Evolutionary conservation across 2,329 filamentous ascomycete species (phyloP).

Genomic region (Trichoderma sp.): DNA sequence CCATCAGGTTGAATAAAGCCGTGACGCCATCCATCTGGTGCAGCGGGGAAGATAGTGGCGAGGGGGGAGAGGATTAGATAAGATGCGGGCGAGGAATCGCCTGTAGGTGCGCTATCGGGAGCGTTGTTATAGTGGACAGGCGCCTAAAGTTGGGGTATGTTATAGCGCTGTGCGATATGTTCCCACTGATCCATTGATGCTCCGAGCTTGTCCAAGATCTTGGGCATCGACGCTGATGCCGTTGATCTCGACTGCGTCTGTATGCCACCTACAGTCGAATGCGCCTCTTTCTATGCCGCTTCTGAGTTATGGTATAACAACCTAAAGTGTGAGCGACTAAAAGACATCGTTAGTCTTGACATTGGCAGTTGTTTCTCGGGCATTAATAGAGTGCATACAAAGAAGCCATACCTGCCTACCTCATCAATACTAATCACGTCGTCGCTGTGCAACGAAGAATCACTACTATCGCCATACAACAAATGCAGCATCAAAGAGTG

Average conservation of each 20-base stretch:
- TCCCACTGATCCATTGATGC: background rate
- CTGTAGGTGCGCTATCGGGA: background rate
- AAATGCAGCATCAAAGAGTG: background rate
- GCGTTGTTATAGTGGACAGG: background rate
- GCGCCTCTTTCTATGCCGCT: background rate
- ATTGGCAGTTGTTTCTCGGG: background rate
- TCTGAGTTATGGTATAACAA: background rate
- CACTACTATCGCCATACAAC: background rate
- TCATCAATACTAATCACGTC: too few species aligned
- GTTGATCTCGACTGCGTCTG: background rate
- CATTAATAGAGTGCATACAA: too few species aligned
- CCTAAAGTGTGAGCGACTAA: background rate
- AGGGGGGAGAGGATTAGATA: background rate
- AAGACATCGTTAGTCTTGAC: background rate
- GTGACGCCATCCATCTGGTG: background rate
- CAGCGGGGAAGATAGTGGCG: conserved; percentile 2
- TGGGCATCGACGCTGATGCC: background rate
- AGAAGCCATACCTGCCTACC: too few species aligned
- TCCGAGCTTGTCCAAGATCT: background rate
- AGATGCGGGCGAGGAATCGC: background rate
- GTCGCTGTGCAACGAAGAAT: background rate
- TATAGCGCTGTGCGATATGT: background rate
- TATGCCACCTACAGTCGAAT: background rate
- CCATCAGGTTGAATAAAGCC: background rate
- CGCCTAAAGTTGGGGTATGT: background rate